phyloP scores from a whole-genome alignment of 2,329 filamentous ascomycete genomes.

The Neophaeococcomyces aloes region DNA sequence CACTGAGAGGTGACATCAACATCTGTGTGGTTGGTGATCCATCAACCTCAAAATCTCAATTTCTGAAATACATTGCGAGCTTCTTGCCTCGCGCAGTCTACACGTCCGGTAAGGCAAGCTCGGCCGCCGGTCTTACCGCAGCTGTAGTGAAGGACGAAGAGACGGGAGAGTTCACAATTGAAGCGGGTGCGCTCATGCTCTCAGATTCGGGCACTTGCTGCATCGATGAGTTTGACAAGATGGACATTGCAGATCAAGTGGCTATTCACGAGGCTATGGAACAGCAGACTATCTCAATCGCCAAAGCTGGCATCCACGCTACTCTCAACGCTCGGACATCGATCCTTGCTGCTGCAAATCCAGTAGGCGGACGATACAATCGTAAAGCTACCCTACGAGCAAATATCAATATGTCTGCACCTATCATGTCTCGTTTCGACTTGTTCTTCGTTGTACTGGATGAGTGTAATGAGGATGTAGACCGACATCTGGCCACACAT shows the following conservation, averaged over 20 bases:
- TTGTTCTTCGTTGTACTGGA: constrained; percentile 96
- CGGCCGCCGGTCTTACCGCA: constrained; percentile 90
- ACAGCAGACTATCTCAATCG: constrained; percentile 98
- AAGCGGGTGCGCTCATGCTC: constrained; percentile 94
- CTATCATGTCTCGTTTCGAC: constrained; percentile 99
- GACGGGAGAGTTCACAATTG: constrained; percentile 96
- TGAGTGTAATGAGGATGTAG: constrained; percentile 85
- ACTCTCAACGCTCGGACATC: constrained; percentile 92
- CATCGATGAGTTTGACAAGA: constrained; percentile 99
- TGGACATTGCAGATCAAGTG: constrained; percentile 94
- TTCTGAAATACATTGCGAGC: constrained; percentile 83
- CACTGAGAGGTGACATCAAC: constrained; percentile 92
- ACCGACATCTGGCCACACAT: constrained; percentile 83
- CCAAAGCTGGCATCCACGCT: constrained; percentile 95
- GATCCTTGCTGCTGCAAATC: constrained; percentile 92
- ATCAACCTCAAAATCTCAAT: constrained; percentile 94
- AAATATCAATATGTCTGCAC: constrained; percentile 97
- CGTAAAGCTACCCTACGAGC: constrained; percentile 84
- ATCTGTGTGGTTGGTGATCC: constrained; percentile 97
- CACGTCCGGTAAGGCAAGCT: constrained; percentile 94
- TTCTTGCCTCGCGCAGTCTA: constrained; percentile 96
- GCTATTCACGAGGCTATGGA: constrained; percentile 99
- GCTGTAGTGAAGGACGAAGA: constrained; percentile 97
- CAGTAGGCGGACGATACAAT: constrained; percentile 92
- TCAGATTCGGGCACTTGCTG: constrained; percentile 94